A percentile compares a stretch with the other conserved stretches of the same genome.
These are phyloP conservation scores for Omphalotus guepiniiformis DNA, from an alignment of 768 basidiomycete species.

Conservation along the genomic window DNA sequence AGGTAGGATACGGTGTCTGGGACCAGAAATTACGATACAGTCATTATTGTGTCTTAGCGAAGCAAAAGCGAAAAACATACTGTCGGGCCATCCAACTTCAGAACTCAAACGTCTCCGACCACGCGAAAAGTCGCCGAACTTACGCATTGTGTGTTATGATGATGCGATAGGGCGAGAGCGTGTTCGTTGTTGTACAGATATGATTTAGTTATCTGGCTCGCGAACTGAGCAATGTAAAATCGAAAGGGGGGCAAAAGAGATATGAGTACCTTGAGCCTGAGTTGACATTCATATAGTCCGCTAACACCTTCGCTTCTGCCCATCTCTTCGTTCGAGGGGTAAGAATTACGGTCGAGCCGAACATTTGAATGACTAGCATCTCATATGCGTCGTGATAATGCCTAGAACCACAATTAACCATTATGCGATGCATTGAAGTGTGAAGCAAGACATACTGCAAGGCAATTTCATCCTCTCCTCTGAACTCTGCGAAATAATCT, in stretches of 20 bases:
- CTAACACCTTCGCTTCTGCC: constrained; percentile 97
- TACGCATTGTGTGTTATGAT: constrained; percentile 83
- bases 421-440: constrained; percentile 8
- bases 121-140: constrained; percentile 81
- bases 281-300: constrained; percentile 90
- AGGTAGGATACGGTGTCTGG: constrained; percentile 82
- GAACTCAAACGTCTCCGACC: constrained; percentile 95
- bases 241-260: no score
- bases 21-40: no score
- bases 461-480: constrained; percentile 89
- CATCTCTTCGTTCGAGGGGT: constrained; percentile 88
- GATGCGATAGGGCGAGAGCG: constrained; percentile 72
- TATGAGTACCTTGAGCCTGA: constrained; percentile 31
- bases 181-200: constrained; percentile 91
- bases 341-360: constrained; percentile 78
- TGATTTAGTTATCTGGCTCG: constrained; percentile 75
- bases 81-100: constrained; percentile 97
- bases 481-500: constrained; percentile 93
- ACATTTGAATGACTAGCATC: constrained; percentile 80
- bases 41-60: neutral
- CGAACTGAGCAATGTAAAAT: neutral
- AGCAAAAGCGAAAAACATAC: constrained; percentile 39
- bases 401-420: constrained; percentile 36
- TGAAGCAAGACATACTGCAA: constrained; percentile 60
- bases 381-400: constrained; percentile 95